phyloP scores from a whole-genome alignment of 192 early-diverging fungal species.

The Coemansia sp. region DNA sequence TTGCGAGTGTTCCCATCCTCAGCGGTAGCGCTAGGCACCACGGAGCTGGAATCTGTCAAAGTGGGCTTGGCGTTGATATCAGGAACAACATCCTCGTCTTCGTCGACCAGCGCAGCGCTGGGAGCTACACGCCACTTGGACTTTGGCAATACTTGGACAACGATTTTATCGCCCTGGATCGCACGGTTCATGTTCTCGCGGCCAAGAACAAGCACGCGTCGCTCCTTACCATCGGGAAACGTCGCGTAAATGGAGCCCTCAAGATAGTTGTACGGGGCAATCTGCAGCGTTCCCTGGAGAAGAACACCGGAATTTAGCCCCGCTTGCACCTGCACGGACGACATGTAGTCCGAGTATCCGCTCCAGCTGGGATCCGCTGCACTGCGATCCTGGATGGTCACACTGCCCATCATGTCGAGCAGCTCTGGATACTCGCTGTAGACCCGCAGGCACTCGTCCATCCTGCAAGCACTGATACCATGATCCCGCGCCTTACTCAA shows the following conservation, averaged over 20 bases:
- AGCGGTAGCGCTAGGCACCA: slow-evolving; percentile 23
- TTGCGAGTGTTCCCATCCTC: slow-evolving; percentile 20
- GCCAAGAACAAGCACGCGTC: slow-evolving; percentile 78
- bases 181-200: slow-evolving; percentile 86
- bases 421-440: slow-evolving; percentile 82
- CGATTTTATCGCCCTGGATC: slow-evolving; percentile 90
- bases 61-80: slow-evolving; percentile 21
- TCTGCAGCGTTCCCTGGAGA: slow-evolving; percentile 78
- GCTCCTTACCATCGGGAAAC: slow-evolving; percentile 73
- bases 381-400: slow-evolving; percentile 47
- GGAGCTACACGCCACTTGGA: slow-evolving; percentile 80
- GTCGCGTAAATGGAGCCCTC: slow-evolving; percentile 79
- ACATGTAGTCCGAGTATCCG: slow-evolving; percentile 70
- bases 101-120: slow-evolving; percentile 74
- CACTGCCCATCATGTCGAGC: slow-evolving; percentile 83
- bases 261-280: slow-evolving; percentile 86
- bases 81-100: slow-evolving; percentile 63
- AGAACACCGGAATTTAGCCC: slow-evolving; percentile 83
- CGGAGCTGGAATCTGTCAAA: slow-evolving; percentile 3
- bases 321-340: slow-evolving; percentile 74
- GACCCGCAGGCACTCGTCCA: slow-evolving; percentile 76
- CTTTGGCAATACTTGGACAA: slow-evolving; percentile 82
- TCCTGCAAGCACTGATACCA: slow-evolving; percentile 70
- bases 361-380: slow-evolving; percentile 57
- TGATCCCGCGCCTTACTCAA: slow-evolving; percentile 65